Percentiles rank a stretch among this genome's conserved stretches.
Evolutionary conservation across 495 filamentous ascomycete genomes (phyloP).

Genomic region (Lophiostoma macrostomum): DNA sequence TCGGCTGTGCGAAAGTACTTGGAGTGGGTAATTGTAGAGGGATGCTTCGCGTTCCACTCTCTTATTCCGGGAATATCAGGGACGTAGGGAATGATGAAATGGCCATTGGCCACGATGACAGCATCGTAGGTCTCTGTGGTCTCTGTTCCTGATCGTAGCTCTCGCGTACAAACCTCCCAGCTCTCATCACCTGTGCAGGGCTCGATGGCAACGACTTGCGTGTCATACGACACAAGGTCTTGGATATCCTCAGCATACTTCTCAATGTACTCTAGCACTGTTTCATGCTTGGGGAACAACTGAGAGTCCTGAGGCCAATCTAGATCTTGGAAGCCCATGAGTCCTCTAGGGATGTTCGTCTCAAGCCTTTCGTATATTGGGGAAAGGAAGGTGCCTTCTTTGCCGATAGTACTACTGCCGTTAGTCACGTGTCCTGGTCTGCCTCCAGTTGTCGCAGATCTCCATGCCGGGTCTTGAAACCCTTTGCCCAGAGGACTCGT

Average conservation of each 20-base stretch:
- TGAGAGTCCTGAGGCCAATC: constrained; percentile 59
- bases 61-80: constrained; percentile 61
- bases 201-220: constrained; percentile 54
- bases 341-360: constrained; percentile 77
- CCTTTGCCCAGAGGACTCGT: constrained; percentile 36
- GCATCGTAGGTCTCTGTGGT: constrained; percentile 59
- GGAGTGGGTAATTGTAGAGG: constrained; percentile 70
- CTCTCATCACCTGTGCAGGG: constrained; percentile 24
- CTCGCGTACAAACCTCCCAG: constrained; percentile 57
- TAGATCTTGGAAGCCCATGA: constrained; percentile 79
- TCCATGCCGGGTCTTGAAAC: constrained; percentile 21
- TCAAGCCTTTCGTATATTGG: constrained; percentile 79
- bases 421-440: constrained; percentile 23
- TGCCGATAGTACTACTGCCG: background rate
- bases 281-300: constrained; percentile 68
- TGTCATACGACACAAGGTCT: constrained; percentile 54
- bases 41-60: constrained; percentile 57
- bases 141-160: constrained; percentile 44
- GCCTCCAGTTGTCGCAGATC: background rate
- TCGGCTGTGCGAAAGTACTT: constrained; percentile 70
- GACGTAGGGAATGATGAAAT: constrained; percentile 70
- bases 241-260: constrained; percentile 65
- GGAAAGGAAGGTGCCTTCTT: constrained; percentile 53
- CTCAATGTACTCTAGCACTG: constrained; percentile 70
- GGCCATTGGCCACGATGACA: constrained; percentile 79